Evolutionary conservation across 1,284 basidiomycete genomes (phyloP).

Genomic region (Boletus semigastroideus): DNA sequence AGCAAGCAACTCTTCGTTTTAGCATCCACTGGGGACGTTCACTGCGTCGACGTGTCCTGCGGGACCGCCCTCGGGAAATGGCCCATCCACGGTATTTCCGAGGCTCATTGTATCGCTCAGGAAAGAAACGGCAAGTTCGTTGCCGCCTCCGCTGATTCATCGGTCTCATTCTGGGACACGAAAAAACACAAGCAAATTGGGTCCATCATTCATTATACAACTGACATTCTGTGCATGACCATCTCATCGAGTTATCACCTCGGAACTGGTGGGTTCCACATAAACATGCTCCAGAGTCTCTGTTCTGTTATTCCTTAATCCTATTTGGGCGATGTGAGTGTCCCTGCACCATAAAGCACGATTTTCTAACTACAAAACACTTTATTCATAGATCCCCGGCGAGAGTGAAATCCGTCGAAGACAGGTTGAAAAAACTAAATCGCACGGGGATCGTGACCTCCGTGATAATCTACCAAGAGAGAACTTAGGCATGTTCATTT

Average conservation of each 20-base stretch:
- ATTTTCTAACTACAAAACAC: background rate
- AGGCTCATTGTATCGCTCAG: background rate
- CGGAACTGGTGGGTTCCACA: background rate
- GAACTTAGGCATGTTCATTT: no score
- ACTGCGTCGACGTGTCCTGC: background rate
- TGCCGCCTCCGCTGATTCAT: background rate
- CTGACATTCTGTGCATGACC: background rate
- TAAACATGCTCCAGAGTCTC: background rate
- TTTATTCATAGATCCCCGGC: background rate
- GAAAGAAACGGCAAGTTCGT: slow-evolving; percentile 1
- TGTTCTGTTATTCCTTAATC: background rate
- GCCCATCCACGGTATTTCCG: background rate
- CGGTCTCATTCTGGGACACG: slow-evolving; percentile 6
- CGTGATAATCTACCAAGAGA: no score
- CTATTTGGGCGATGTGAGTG: background rate
- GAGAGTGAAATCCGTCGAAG: background rate
- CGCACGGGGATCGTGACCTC: no score
- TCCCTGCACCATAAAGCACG: no score
- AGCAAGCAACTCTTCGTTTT: background rate
- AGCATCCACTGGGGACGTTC: background rate
- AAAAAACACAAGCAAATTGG: background rate
- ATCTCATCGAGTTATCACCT: background rate
- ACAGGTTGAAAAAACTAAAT: background rate
- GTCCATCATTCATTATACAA: background rate
- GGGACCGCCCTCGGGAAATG: background rate